Evolutionary conservation across 106 monocot species (phyloP).

Genomic region (Dactylorhiza incarnata): DNA sequence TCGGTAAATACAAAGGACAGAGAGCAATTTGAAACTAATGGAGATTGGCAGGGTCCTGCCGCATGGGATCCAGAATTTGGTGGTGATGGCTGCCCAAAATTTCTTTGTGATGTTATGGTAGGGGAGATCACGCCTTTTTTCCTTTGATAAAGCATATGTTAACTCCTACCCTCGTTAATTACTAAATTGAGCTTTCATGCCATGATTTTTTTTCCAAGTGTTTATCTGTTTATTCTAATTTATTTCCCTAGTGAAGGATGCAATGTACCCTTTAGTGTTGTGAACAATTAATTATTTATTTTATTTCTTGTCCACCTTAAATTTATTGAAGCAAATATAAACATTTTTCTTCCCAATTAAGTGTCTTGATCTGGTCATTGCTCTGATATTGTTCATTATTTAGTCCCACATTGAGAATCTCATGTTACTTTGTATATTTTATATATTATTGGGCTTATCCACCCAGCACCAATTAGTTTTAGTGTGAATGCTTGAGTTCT

Average conservation of each 20-base stretch:
- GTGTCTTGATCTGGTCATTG: background rate
- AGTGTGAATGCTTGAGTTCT: too few relatives aligned
- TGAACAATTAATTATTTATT: background rate
- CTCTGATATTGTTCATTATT: background rate
- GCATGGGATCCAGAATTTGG: slow-evolving; percentile 82
- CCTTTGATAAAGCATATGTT: background rate
- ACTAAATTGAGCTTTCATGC: background rate
- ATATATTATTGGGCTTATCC: too few relatives aligned
- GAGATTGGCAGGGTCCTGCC: slow-evolving; percentile 61
- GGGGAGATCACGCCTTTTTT: slow-evolving; percentile 3
- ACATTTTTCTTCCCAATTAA: background rate
- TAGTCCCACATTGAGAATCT: too few relatives aligned
- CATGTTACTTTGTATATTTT: too few relatives aligned
- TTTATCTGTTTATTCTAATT: background rate
- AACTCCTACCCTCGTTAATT: background rate
- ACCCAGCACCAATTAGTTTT: too few relatives aligned
- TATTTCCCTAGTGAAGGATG: background rate
- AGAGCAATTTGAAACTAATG: slow-evolving; percentile 23
- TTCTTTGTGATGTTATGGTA: slow-evolving; percentile 99
- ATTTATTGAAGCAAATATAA: background rate
- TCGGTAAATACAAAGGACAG: slow-evolving; percentile 20
- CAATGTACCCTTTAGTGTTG: background rate
- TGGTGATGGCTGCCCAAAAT: slow-evolving; percentile 85
- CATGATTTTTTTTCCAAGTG: background rate
- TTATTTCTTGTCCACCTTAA: background rate